These are phyloP conservation scores for Cryptococcus sp. DNA, from an alignment of 1,284 basidiomycete species.

Conservation along the genomic window DNA sequence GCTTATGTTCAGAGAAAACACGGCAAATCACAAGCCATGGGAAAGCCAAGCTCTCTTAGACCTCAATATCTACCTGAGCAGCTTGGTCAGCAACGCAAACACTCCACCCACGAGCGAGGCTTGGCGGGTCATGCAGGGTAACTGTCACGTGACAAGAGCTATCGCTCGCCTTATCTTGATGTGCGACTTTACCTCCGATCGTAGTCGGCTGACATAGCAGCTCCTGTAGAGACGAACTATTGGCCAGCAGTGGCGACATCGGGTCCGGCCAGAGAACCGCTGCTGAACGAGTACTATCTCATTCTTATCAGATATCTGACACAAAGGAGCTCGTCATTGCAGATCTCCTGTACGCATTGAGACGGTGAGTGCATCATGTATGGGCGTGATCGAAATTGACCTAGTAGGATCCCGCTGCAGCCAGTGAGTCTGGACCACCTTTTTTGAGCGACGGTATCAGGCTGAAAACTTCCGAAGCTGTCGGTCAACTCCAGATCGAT, in stretches of 20 bases:
- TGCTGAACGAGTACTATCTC: slow-evolving; percentile 1
- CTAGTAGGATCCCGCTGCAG: slow-evolving; percentile 5
- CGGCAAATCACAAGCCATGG: not conserved
- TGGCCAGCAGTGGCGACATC: not conserved
- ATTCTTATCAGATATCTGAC: not conserved
- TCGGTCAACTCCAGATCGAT: slow-evolving; percentile 5
- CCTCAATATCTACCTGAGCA: not conserved
- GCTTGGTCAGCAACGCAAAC: not conserved
- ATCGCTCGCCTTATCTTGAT: slow-evolving; percentile 4
- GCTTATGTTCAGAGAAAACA: no score
- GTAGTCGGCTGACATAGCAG: not conserved
- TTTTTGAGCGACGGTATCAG: not conserved
- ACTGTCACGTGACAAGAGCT: slow-evolving; percentile 5
- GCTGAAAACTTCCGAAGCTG: not conserved
- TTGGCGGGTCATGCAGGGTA: slow-evolving; percentile 5
- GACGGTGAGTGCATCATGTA: slow-evolving; percentile 1
- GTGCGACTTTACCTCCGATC: not conserved
- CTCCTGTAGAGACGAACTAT: slow-evolving; percentile 5
- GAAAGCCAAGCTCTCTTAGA: not conserved
- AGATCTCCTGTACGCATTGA: slow-evolving; percentile 4
- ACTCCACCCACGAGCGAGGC: slow-evolving; percentile 2
- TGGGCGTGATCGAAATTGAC: not conserved
- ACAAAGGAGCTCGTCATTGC: slow-evolving; percentile 2
- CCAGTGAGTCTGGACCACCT: not conserved
- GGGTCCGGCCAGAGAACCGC: not conserved